Evolutionary conservation across 1,139 yeast genomes (phyloP).

Genomic region (Kodamaea sp.): DNA sequence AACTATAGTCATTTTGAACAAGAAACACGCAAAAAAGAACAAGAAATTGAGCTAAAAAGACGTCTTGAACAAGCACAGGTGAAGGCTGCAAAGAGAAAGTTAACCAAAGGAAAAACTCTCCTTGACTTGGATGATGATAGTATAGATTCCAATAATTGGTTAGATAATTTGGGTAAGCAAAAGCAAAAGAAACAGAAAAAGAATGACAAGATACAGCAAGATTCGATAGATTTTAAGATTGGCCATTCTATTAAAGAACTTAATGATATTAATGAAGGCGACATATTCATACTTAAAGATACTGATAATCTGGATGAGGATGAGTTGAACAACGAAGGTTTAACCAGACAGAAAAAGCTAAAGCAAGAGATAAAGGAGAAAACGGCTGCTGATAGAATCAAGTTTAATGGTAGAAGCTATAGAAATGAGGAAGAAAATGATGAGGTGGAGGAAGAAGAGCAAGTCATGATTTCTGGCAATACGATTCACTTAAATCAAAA

Average conservation of each 20-base stretch:
- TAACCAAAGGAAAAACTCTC: conserved; percentile 17
- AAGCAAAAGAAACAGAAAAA: conserved; percentile 11
- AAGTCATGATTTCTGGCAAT: conserved; percentile 11
- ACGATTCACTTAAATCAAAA: conserved; percentile 16
- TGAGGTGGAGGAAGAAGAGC: conserved; percentile 14
- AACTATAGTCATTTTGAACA: conserved; percentile 1
- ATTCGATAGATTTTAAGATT: conserved; percentile 39
- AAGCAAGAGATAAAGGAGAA: conserved; percentile 22
- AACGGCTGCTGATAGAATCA: conserved; percentile 23
- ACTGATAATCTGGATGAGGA: conserved; percentile 46
- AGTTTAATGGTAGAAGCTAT: conserved; percentile 24
- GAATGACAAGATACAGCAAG: conserved; percentile 13
- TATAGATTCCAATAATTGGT: conserved; percentile 40
- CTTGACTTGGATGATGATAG: conserved; percentile 22
- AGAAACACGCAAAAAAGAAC: conserved; percentile 1
- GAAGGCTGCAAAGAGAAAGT: conserved; percentile 6
- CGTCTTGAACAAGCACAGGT: conserved; percentile 5
- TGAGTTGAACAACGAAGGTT: conserved; percentile 41
- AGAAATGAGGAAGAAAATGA: conserved; percentile 17
- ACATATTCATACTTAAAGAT: conserved; percentile 67
- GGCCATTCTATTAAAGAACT: conserved; percentile 30
- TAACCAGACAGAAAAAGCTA: conserved; percentile 32
- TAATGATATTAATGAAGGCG: conserved; percentile 23
- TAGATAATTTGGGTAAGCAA: conserved; percentile 21
- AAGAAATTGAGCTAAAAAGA: background rate